Evolutionary conservation across 495 filamentous ascomycete species (phyloP).

Genomic region (Xylaria sp.): DNA sequence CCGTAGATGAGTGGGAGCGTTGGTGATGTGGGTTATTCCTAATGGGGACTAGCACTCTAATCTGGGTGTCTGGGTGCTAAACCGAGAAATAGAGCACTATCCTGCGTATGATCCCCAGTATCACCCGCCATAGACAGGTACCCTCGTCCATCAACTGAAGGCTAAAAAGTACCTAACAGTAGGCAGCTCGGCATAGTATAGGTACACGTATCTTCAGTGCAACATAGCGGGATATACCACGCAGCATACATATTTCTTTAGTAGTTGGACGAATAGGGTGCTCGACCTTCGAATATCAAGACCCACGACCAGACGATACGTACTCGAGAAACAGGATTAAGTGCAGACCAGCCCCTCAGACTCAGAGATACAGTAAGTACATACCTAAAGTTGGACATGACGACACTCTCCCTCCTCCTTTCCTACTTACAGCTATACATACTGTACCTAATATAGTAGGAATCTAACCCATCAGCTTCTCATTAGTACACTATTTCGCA

Average conservation of each 20-base stretch:
- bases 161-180: neutral
- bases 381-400: too few relatives aligned
- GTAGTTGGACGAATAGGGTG: neutral
- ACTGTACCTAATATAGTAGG: neutral
- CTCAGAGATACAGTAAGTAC: too few relatives aligned
- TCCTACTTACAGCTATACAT: neutral
- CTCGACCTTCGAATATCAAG: neutral
- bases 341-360: neutral
- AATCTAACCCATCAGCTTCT: neutral
- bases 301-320: neutral
- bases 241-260: too few relatives aligned
- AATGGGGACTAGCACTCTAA: neutral
- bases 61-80: neutral
- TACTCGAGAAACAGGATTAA: neutral
- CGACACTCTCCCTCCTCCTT: neutral
- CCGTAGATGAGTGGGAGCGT: neutral
- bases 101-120: constrained; percentile 12
- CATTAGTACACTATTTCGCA: neutral
- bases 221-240: neutral
- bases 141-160: constrained; percentile 1
- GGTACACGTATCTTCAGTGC: constrained; percentile 12
- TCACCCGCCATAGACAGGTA: constrained; percentile 10
- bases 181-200: neutral
- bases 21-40: neutral
- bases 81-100: constrained; percentile 8